Base-by-base conservation (phyloP, 2,329 filamentous ascomycete genomes). In the Hawksworthiomyces lignivorus region DNA sequence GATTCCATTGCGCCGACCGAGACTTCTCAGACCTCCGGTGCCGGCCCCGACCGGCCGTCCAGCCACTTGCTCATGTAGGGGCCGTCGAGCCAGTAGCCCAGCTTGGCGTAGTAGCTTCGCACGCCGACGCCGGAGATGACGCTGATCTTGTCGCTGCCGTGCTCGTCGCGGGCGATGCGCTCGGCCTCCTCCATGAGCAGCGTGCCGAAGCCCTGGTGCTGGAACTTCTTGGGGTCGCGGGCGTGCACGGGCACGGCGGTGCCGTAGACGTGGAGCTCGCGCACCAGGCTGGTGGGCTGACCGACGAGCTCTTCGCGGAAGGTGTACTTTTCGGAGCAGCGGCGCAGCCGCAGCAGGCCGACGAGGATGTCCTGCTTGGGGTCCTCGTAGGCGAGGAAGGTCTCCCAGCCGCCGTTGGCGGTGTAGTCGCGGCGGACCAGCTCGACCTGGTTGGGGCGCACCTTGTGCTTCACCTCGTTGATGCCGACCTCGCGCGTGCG, bases 391-490 rank as follows among this genome's bases (percentile, higher is more conserved):
- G 92, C 89, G 5, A 98, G 70, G 66, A 98, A 98, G 0, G 92
- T 98, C 64, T 98, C 92, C 92, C 92, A 98, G 19, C 92, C 94
- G 29, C 85, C 89, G 59, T 98, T 98, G 52, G 92, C 92, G 0
- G 80, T 76, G 62, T 98, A 98, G 65, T 98, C 92, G 50, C 92
- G 77, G 20, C 92, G 82, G 22, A 98, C 83, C 17, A 98, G 79
- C 68, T 98, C 92, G 45, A 98, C 86, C 61, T 98, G 90, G 51
- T 89, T 94, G 0, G 92, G 92, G 2, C 90, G 77, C 52, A 98
- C 96, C 70, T 97, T 97, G 71, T 98, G 82, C 70, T 98, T 98
- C 50, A 98, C 90, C 66, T 98, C 92, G 61, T 98, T 98, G 65
- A 98, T 89, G 45, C 92, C 92, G 19, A 98, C 92, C 65, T 98